A percentile compares a stretch with the other conserved stretches of the same genome.
These are phyloP conservation scores for Fusarium buharicum DNA, from an alignment of 2,329 filamentous ascomycete genomes.

Conservation along the genomic window DNA sequence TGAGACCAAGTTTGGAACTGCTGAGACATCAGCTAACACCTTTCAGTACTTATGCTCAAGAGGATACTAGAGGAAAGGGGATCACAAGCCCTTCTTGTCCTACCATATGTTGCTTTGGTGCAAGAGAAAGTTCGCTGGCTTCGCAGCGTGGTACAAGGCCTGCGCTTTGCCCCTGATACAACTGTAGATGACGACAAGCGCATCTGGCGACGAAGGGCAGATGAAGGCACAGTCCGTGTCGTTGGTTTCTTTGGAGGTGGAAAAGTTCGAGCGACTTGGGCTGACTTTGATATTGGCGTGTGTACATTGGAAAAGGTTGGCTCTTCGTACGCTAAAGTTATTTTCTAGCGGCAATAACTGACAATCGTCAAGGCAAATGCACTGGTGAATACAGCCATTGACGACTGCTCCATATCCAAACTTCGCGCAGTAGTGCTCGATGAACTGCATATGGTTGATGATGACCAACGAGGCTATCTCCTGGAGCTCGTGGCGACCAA, in stretches of 20 bases:
- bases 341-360: background rate
- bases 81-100: constrained; percentile 75
- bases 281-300: constrained; percentile 79
- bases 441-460: constrained; percentile 85
- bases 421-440: constrained; percentile 77
- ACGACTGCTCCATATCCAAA: constrained; percentile 72
- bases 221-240: constrained; percentile 70
- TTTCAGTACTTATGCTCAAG: constrained; percentile 75
- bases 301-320: constrained; percentile 80
- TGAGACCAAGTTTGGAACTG: constrained; percentile 41
- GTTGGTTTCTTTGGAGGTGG: constrained; percentile 81
- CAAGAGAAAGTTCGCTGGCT: constrained; percentile 84
- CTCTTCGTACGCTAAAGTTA: background rate
- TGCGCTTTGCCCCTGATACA: constrained; percentile 55
- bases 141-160: constrained; percentile 70
- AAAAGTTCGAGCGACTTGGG: constrained; percentile 73
- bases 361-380: constrained; percentile 70
- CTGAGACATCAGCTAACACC: constrained; percentile 25
- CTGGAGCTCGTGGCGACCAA: constrained; percentile 80
- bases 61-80: constrained; percentile 70
- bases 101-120: constrained; percentile 82
- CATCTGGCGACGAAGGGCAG: constrained; percentile 64
- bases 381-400: constrained; percentile 77
- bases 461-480: constrained; percentile 78
- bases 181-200: constrained; percentile 51